Conservation (phyloP, 2,329 filamentous ascomycete species). For the Trichophyton mentagrophytes region DNA sequence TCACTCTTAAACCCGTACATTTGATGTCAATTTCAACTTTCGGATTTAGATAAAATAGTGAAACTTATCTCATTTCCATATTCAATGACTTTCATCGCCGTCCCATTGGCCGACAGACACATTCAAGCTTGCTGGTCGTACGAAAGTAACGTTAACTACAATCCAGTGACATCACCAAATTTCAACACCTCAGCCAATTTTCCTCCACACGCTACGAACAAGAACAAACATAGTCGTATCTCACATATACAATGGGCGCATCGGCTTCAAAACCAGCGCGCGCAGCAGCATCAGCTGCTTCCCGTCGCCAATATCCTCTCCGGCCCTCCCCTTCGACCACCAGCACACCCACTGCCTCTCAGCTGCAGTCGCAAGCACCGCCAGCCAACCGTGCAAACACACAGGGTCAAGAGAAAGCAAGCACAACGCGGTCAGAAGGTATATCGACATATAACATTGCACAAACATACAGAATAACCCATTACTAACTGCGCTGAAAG, state of each 20-base stretch:
- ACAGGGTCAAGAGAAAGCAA: conserved; percentile 23
- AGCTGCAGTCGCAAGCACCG: background rate
- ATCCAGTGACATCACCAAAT: background rate
- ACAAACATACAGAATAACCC: background rate
- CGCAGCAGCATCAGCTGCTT: conserved; percentile 35
- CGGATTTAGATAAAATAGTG: background rate
- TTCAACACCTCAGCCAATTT: background rate
- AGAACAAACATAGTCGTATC: background rate
- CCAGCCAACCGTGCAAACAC: conserved; percentile 20
- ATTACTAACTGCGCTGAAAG: conserved; percentile 14
- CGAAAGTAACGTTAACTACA: background rate
- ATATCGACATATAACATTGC: conserved; percentile 5
- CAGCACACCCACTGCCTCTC: conserved; percentile 20
- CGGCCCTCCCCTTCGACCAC: conserved; percentile 28
- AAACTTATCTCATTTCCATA: background rate
- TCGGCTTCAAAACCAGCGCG: conserved; percentile 41
- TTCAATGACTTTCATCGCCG: background rate
- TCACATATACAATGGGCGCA: conserved; percentile 39
- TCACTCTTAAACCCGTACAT: background rate
- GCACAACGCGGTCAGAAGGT: conserved; percentile 25
- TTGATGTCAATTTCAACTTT: background rate
- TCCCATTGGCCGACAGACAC: background rate
- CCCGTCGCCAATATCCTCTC: conserved; percentile 45
- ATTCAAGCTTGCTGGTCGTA: background rate
- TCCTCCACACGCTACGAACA: background rate